These are phyloP conservation scores for Fusarium sp. DNA, from an alignment of 2,329 filamentous ascomycete genomes.

Conservation along the genomic window DNA sequence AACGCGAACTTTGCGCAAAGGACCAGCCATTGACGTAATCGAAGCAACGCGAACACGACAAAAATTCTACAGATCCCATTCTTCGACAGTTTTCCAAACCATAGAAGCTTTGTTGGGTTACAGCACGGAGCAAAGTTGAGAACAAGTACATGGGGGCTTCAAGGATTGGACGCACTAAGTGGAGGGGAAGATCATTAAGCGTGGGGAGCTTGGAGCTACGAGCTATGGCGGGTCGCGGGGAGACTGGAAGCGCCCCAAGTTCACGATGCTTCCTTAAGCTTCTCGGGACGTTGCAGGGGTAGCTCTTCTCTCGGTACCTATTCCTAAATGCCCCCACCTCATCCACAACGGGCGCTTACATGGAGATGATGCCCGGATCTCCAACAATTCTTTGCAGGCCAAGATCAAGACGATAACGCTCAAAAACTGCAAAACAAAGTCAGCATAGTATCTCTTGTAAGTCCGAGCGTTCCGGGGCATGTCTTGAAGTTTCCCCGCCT, in stretches of 20 bases:
- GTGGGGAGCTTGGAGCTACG: conserved; percentile 29
- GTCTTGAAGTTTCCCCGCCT: conserved; percentile 7
- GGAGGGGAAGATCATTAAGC: conserved; percentile 37
- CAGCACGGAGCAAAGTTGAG: not conserved
- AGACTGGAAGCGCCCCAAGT: conserved; percentile 5
- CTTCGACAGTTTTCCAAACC: not conserved
- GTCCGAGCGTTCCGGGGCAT: conserved; percentile 32
- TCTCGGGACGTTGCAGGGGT: conserved; percentile 40
- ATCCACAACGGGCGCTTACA: conserved; percentile 29
- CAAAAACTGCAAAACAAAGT: not conserved
- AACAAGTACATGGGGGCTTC: conserved; percentile 20
- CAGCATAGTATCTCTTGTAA: not conserved
- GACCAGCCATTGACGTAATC: conserved; percentile 5
- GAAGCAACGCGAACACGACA: not conserved
- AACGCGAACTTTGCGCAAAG: conserved; percentile 3
- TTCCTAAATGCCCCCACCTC: conserved; percentile 20
- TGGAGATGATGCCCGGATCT: not conserved
- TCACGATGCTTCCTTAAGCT: conserved; percentile 12
- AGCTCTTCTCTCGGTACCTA: conserved; percentile 42
- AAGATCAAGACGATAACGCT: not conserved
- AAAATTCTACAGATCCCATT: not conserved
- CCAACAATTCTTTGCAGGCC: conserved; percentile 4
- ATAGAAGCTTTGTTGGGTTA: not conserved
- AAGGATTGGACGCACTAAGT: conserved; percentile 29
- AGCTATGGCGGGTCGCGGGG: conserved; percentile 43